A percentile compares a stretch with the other conserved stretches of the same genome.
Evolutionary conservation across 176 grass and related monocot genomes (phyloP).

Genomic region (Ensete ventricosum): DNA sequence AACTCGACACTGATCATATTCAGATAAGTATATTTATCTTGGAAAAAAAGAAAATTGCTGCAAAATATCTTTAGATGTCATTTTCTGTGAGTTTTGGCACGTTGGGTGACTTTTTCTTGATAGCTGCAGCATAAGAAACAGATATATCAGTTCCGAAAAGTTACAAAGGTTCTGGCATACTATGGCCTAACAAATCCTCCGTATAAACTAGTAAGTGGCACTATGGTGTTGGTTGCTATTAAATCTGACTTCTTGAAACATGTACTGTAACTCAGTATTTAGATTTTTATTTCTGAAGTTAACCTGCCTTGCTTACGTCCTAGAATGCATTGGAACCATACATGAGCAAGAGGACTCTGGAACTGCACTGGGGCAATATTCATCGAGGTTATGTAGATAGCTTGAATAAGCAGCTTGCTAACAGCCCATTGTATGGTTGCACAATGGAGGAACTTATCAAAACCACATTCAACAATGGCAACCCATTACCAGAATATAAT

Average conservation of each 20-base stretch:
- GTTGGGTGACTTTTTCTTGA: background rate
- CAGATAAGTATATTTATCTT: background rate
- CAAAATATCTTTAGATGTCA: background rate
- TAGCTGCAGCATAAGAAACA: constrained; percentile 31
- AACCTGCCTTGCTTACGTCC: background rate
- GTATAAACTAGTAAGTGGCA: constrained; percentile 54
- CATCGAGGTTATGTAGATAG: constrained; percentile 59
- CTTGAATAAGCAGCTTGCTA: constrained; percentile 65
- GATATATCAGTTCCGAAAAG: constrained; percentile 19
- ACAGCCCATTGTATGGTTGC: constrained; percentile 64
- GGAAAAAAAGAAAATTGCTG: background rate
- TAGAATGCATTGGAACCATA: constrained; percentile 94
- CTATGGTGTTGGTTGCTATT: background rate
- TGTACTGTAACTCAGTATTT: background rate
- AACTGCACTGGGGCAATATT: constrained; percentile 79
- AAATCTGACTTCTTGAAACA: background rate
- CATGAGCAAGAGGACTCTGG: constrained; percentile 64
- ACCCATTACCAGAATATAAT: constrained; percentile 79
- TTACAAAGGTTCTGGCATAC: constrained; percentile 41
- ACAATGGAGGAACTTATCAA: constrained; percentile 84
- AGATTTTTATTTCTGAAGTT: background rate
- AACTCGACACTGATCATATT: background rate
- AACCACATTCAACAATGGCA: constrained; percentile 92
- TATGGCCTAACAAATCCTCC: constrained; percentile 69
- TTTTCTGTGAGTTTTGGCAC: background rate